A percentile compares a stretch with the other conserved stretches of the same genome.
phyloP scores from a whole-genome alignment of 176 grass and related monocot species.

The Tillandsia fasciculata region DNA sequence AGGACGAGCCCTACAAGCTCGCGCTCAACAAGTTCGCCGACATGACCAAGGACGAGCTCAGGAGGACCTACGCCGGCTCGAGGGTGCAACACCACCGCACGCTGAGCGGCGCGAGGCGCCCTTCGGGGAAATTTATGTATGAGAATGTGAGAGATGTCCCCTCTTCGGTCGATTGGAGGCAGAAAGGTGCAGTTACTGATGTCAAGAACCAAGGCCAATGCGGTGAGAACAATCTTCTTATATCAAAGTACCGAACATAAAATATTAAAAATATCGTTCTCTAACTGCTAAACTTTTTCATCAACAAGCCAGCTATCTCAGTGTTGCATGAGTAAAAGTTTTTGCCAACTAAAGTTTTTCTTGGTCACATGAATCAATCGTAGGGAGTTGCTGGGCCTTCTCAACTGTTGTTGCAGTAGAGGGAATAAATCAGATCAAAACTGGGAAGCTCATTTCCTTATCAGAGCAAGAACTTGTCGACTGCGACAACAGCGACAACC shows the following conservation, averaged over 20 bases:
- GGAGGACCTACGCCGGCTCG: conserved; percentile 36
- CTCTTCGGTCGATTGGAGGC: conserved; percentile 49
- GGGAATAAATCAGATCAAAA: conserved; percentile 79
- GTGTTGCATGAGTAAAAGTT: neutral
- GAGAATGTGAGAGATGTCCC: conserved; percentile 17
- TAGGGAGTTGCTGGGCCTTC: conserved; percentile 91
- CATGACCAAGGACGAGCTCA: conserved; percentile 65
- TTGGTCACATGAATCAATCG: neutral
- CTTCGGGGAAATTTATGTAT: conserved; percentile 26
- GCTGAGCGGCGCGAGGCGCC: conserved; percentile 8
- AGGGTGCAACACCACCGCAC: conserved; percentile 14
- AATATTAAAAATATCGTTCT: neutral
- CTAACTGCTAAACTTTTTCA: neutral
- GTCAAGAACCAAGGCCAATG: conserved; percentile 88
- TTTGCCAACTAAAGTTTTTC: neutral
- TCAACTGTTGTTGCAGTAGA: conserved; percentile 56
- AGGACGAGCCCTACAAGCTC: conserved; percentile 46
- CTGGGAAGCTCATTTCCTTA: conserved; percentile 36
- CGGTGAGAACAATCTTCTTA: conserved; percentile 24
- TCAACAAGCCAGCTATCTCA: neutral
- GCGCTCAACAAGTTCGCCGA: conserved; percentile 78
- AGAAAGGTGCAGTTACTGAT: conserved; percentile 46
- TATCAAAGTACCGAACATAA: conserved; percentile 6
- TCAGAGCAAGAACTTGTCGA: conserved; percentile 87
- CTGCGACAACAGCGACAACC: conserved; percentile 34